Evolutionary conservation across 1,284 basidiomycete species (phyloP), one percentile per base, ranked within the genome.

Genomic region (Trichosporon faecale): DNA sequence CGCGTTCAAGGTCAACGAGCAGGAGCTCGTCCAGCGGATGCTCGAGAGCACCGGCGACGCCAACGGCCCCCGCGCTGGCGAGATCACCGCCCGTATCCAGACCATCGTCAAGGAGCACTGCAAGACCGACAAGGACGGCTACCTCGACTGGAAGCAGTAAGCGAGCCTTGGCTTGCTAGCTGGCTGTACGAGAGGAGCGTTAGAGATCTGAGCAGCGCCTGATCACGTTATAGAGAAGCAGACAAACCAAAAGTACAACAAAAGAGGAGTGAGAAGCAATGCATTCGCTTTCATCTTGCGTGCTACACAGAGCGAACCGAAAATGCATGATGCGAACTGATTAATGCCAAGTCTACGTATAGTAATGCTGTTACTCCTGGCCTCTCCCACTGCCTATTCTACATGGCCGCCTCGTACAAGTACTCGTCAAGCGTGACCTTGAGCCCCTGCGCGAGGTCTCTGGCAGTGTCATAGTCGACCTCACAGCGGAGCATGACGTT

Each of bases 401-500:
- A 78, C 67, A 70, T 71, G 1, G 65, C 68, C 27, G 80, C 77
- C 70, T 93, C 91, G 88, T 91, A 94, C 73, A 94, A 81, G 65
- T 92, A 80, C 74, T 93, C 91, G 73, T 89, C 86, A 64, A 94
- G 76, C 0, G 87, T 85, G 27, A 94, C 84, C 6, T 86, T 86
- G 44, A 94, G 77, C 35, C 90, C 88, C 69, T 87, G 88, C 8
- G 91, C 89, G 5, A 94, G 78, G 5, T 78, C 80, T 67, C 89
- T 83, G 0, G 88, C 88, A 6, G 87, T 84, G 16, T 91, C 89
- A 70, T 91, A 90, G 18, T 89, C 88, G 27, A 93, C 85, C 12
- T 89, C 91, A 77, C 90, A 91, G 75, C 91, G 91, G 77, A 91
- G 89, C 82, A 86, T 88, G 14, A 94, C 80, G 73, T 87, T 89